Conservation (phyloP, 106 monocot genomes). For the Xerophyta viscosa region DNA sequence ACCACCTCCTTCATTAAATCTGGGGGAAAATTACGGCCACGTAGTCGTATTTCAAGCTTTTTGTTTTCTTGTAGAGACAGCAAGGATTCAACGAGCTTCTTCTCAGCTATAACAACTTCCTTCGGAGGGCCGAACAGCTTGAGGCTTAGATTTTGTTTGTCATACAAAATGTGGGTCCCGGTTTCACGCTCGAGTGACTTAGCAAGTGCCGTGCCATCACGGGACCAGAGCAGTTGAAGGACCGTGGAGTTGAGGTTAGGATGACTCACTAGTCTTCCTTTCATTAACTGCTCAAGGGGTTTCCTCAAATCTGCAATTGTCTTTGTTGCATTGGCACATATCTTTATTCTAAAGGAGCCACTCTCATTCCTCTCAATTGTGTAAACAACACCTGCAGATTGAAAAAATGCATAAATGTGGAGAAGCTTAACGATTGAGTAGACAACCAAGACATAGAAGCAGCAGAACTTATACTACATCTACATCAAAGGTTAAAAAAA, state of each 20-base stretch:
- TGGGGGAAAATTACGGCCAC: conserved; percentile 43
- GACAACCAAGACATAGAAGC: no score
- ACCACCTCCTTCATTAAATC: conserved; percentile 79
- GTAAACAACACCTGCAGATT: conserved; percentile 37
- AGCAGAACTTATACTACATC: no score
- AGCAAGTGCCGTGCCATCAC: conserved; percentile 47
- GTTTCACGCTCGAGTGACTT: conserved; percentile 55
- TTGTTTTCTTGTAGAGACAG: conserved; percentile 45
- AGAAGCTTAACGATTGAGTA: no score
- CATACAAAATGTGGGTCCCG: conserved; percentile 55
- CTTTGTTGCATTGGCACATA: conserved; percentile 68
- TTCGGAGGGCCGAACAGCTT: conserved; percentile 50
- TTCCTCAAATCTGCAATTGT: conserved; percentile 66
- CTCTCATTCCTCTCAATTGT: conserved; percentile 30
- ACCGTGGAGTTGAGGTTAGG: conserved; percentile 29
- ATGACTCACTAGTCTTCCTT: conserved; percentile 58
- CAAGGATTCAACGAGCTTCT: conserved; percentile 35
- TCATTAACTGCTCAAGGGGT: conserved; percentile 60
- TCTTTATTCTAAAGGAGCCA: conserved; percentile 39
- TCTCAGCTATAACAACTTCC: conserved; percentile 35
- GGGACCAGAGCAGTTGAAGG: conserved; percentile 35
- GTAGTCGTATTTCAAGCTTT: conserved; percentile 53
- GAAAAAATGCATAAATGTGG: no score
- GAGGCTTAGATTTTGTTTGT: conserved; percentile 44
- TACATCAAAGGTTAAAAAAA: no score